Percentiles rank a stretch among this genome's conserved stretches.
Evolutionary conservation across 495 filamentous ascomycete species (phyloP).

Genomic region (Pseudomonodictys pantanalensis): DNA sequence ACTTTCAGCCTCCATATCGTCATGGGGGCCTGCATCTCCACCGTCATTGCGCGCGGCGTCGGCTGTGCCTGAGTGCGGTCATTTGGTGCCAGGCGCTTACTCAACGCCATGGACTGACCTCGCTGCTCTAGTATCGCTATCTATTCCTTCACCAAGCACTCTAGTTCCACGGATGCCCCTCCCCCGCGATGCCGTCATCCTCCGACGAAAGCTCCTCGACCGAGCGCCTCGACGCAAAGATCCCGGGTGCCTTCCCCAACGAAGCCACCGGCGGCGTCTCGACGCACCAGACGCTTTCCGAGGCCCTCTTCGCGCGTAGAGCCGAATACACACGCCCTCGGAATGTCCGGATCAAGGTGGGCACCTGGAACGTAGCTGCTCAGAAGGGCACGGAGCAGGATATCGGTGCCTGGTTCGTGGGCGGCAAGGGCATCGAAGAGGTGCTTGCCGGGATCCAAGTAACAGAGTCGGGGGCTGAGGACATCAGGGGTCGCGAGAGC

Average conservation of each 20-base stretch:
- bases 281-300: slow-evolving; percentile 50
- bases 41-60: background rate
- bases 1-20: no score
- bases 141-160: no score
- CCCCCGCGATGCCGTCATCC: slow-evolving; percentile 22
- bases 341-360: slow-evolving; percentile 77
- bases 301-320: slow-evolving; percentile 66
- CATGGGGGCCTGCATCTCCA: background rate
- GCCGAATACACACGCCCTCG: slow-evolving; percentile 71
- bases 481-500: slow-evolving; percentile 38
- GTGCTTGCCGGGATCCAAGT: slow-evolving; percentile 54
- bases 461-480: slow-evolving; percentile 6
- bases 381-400: slow-evolving; percentile 80
- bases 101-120: background rate
- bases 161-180: background rate
- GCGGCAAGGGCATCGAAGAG: slow-evolving; percentile 66
- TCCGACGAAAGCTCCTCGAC: slow-evolving; percentile 13
- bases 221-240: slow-evolving; percentile 34
- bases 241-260: slow-evolving; percentile 42
- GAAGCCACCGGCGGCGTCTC: slow-evolving; percentile 10
- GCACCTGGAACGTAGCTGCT: slow-evolving; percentile 92
- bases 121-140: background rate
- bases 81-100: background rate
- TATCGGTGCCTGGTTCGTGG: slow-evolving; percentile 79
- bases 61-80: no score